Percentiles rank a stretch among this genome's conserved stretches.
phyloP scores from a whole-genome alignment of 1,284 basidiomycete genomes.

The Cutaneotrichosporon dermatis region DNA sequence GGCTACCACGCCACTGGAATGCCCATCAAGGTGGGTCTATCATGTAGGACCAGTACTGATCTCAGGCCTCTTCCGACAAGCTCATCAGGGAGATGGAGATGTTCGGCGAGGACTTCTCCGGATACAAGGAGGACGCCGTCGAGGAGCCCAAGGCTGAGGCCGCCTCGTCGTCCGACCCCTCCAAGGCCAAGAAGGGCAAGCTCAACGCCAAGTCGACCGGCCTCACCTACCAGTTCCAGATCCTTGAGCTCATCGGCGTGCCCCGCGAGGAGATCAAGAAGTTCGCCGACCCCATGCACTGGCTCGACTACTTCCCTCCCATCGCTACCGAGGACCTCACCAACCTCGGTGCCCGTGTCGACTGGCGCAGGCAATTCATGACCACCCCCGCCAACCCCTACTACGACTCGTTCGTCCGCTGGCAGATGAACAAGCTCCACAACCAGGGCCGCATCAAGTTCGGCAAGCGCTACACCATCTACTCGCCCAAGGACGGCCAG shows the following conservation, averaged over 20 bases:
- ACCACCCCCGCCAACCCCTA: constrained; percentile 93
- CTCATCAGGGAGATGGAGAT: constrained; percentile 95
- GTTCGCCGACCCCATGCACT: constrained; percentile 89
- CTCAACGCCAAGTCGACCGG: constrained; percentile 89
- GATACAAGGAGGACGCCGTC: constrained; percentile 56
- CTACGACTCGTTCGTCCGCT: constrained; percentile 94
- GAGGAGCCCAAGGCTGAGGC: constrained; percentile 33
- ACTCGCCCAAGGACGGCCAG: constrained; percentile 98
- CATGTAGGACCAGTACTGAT: neutral
- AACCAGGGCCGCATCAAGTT: constrained; percentile 88
- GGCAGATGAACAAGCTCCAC: constrained; percentile 95
- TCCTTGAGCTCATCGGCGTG: constrained; percentile 90
- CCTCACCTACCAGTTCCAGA: constrained; percentile 96
- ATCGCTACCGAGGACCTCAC: constrained; percentile 88
- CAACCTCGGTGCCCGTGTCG: constrained; percentile 85
- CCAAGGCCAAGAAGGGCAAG: constrained; percentile 95
- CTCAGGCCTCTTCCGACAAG: constrained; percentile 79
- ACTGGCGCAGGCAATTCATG: constrained; percentile 94
- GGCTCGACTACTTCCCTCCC: constrained; percentile 94
- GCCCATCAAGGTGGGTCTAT: constrained; percentile 74
- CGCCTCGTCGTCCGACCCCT: constrained; percentile 42
- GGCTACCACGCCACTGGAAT: constrained; percentile 96
- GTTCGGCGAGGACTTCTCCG: constrained; percentile 86
- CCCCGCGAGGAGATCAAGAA: constrained; percentile 86
- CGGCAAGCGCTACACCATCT: constrained; percentile 97